Conservation (phyloP, 164 flowering plant species). For the Santalum album region DNA sequence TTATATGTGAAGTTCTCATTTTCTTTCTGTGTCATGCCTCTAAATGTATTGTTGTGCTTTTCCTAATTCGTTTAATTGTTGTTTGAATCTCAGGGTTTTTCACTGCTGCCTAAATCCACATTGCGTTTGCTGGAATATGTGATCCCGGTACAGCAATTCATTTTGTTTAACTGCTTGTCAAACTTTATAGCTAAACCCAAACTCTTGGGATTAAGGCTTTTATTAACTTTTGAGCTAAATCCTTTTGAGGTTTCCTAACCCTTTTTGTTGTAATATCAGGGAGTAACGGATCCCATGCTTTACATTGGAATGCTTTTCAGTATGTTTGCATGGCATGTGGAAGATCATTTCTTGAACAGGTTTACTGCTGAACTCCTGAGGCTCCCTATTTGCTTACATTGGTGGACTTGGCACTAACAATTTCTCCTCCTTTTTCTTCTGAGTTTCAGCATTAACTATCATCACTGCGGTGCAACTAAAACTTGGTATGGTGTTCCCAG, state of each 20-base stretch:
- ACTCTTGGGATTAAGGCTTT: too few relatives aligned
- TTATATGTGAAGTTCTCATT: too few relatives aligned
- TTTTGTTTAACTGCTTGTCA: too few relatives aligned
- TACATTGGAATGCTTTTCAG: constrained; percentile 21
- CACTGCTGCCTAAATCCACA: constrained; percentile 11
- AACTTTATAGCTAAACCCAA: too few relatives aligned
- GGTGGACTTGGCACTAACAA: too few relatives aligned
- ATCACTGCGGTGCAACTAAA: constrained; percentile 26
- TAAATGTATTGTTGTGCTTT: neutral
- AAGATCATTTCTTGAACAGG: constrained; percentile 20
- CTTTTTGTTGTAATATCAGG: constrained; percentile 1
- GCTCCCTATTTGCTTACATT: neutral
- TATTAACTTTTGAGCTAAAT: neutral
- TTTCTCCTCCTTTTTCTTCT: too few relatives aligned
- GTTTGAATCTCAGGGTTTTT: constrained; percentile 10
- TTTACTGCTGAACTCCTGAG: neutral
- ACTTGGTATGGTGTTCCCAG: constrained; percentile 26
- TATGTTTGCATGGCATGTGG: constrained; percentile 23
- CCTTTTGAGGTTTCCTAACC: too few relatives aligned
- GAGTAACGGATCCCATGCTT: constrained; percentile 14
- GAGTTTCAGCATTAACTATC: constrained; percentile 21
- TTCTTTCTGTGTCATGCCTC: neutral
- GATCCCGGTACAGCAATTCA: constrained; percentile 13
- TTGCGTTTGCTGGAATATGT: constrained; percentile 14
- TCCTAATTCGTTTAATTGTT: neutral